These are phyloP conservation scores for Claviceps digitariae DNA, from an alignment of 2,329 filamentous ascomycete genomes.

Conservation along the genomic window DNA sequence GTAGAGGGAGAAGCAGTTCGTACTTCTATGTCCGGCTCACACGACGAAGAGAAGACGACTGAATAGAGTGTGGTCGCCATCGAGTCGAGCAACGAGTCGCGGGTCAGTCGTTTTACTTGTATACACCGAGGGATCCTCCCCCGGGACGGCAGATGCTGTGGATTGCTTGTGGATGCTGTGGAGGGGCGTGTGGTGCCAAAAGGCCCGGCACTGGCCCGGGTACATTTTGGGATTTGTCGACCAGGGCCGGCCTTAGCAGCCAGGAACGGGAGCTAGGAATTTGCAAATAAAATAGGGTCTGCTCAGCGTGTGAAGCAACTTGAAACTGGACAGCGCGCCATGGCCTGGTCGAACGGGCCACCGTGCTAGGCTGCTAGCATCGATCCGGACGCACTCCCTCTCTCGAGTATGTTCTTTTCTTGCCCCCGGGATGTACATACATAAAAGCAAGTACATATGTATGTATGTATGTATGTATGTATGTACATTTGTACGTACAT, in stretches of 20 bases:
- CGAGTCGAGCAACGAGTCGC: conserved; percentile 19
- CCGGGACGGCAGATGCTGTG: conserved; percentile 28
- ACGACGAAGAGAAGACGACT: neutral
- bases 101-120: conserved; percentile 33
- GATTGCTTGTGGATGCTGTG: conserved; percentile 9
- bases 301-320: conserved; percentile 1
- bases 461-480: no score
- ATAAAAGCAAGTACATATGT: neutral
- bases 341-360: conserved; percentile 1
- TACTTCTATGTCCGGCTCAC: conserved; percentile 4
- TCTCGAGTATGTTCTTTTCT: neutral
- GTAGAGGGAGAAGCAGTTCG: neutral
- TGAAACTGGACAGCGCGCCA: conserved; percentile 4
- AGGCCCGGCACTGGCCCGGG: conserved; percentile 35
- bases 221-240: conserved; percentile 10
- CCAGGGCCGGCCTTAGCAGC: conserved; percentile 22
- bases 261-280: conserved; percentile 24
- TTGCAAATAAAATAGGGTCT: conserved; percentile 4
- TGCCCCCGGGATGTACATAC: neutral
- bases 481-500: no score
- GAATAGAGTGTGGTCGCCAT: conserved; percentile 4
- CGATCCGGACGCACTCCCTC: conserved; percentile 3
- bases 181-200: conserved; percentile 34
- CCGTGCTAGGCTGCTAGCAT: conserved; percentile 4
- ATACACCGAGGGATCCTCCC: conserved; percentile 21